phyloP scores from a whole-genome alignment of 768 basidiomycete species.

The Boletus rubroflammeus region DNA sequence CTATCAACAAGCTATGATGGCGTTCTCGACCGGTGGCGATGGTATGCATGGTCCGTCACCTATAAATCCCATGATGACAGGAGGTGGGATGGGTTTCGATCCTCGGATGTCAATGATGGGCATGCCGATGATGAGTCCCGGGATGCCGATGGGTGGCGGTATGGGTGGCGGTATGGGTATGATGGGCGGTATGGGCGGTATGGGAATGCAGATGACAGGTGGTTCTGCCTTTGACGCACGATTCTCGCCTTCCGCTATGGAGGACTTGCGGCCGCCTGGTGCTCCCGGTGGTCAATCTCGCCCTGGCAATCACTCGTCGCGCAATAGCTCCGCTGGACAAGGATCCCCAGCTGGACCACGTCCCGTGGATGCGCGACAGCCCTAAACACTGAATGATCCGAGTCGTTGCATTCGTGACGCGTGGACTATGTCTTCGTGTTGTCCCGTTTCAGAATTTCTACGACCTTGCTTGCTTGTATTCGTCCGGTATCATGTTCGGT shows the following conservation, averaged over 20 bases:
- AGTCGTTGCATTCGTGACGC: background rate
- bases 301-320: slow-evolving; percentile 36
- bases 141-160: slow-evolving; percentile 37
- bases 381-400: slow-evolving; percentile 25
- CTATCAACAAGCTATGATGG: slow-evolving; percentile 87
- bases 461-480: slow-evolving; percentile 14
- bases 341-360: slow-evolving; percentile 48
- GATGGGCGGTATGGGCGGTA: slow-evolving; percentile 40
- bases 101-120: slow-evolving; percentile 83
- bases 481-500: slow-evolving; percentile 14
- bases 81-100: slow-evolving; percentile 54
- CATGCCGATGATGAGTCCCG: slow-evolving; percentile 62
- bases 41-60: slow-evolving; percentile 37
- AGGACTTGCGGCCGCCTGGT: slow-evolving; percentile 31
- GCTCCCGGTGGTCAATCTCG: slow-evolving; percentile 26
- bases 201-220: slow-evolving; percentile 60
- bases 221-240: slow-evolving; percentile 58
- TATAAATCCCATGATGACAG: slow-evolving; percentile 58
- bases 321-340: slow-evolving; percentile 50
- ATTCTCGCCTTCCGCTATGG: slow-evolving; percentile 40
- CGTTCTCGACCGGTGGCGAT: slow-evolving; percentile 71
- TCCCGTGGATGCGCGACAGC: slow-evolving; percentile 27
- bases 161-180: slow-evolving; percentile 45
- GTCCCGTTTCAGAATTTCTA: slow-evolving; percentile 7
- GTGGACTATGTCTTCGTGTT: slow-evolving; percentile 9